phyloP scores from a whole-genome alignment of 306 rosid species.

The Citrullus amarus region DNA sequence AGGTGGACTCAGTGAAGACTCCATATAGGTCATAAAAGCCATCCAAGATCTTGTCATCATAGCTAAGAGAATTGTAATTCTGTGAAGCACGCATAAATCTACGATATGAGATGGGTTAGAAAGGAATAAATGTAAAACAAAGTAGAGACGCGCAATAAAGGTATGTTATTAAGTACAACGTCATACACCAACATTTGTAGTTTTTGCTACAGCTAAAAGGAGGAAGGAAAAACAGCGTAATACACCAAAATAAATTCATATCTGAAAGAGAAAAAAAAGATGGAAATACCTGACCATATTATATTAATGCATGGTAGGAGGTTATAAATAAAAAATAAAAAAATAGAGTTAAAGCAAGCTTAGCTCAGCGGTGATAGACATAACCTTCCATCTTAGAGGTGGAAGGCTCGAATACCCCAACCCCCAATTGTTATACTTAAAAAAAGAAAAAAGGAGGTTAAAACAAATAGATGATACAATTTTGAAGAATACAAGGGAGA shows the following conservation, averaged over 20 bases:
- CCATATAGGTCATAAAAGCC: constrained; percentile 96
- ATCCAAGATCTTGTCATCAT: constrained; percentile 89
- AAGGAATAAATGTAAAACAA: constrained; percentile 32
- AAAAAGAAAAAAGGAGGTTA: background rate
- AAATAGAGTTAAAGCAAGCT: too few species aligned
- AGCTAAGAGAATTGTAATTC: constrained; percentile 93
- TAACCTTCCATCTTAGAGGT: too few species aligned
- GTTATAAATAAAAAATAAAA: too few species aligned
- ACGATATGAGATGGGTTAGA: constrained; percentile 79
- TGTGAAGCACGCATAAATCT: constrained; percentile 91
- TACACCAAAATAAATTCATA: background rate
- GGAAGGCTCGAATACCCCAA: too few species aligned
- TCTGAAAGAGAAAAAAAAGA: background rate
- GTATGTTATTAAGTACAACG: background rate
- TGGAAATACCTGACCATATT: background rate
- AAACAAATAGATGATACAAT: background rate
- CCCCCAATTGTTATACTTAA: too few species aligned
- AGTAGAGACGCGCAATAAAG: background rate
- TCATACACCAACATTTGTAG: background rate
- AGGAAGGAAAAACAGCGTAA: background rate
- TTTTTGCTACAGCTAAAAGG: background rate
- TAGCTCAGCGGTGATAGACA: too few species aligned
- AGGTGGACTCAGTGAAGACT: constrained; percentile 40
- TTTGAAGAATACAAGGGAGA: background rate
- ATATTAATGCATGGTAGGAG: background rate